A percentile compares a stretch with the other conserved stretches of the same genome.
Conservation (phyloP, 768 basidiomycete genomes). For the Boletus bicolor region DNA sequence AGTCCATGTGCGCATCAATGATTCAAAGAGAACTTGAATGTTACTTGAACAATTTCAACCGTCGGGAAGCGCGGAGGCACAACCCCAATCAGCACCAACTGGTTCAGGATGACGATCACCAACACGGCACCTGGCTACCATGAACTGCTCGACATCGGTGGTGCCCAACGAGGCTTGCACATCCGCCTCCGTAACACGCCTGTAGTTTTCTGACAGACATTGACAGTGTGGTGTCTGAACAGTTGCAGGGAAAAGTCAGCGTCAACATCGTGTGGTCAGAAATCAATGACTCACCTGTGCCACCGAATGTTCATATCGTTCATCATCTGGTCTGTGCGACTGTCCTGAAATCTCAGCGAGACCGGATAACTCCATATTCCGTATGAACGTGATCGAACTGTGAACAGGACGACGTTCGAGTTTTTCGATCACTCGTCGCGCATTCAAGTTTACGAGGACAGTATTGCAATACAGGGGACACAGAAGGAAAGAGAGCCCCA, state of each 20-base stretch:
- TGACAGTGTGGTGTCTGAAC: slow-evolving; percentile 1
- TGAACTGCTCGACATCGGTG: neutral
- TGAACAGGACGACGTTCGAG: slow-evolving; percentile 4
- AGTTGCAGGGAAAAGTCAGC: too few relatives aligned
- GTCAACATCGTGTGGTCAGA: neutral
- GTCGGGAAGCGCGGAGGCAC: too few relatives aligned
- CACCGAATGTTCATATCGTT: neutral
- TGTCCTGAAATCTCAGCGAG: neutral
- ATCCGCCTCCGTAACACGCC: neutral
- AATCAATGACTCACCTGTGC: neutral
- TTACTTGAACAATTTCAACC: too few relatives aligned
- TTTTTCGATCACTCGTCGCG: slow-evolving; percentile 19
- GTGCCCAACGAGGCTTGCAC: slow-evolving; percentile 7
- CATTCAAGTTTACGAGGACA: slow-evolving; percentile 32
- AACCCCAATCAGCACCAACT: too few relatives aligned
- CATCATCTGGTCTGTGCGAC: neutral
- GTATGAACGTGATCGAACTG: slow-evolving; percentile 5
- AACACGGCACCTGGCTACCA: neutral
- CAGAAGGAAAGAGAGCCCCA: slow-evolving; percentile 26
- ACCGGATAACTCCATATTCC: neutral
- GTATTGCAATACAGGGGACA: slow-evolving; percentile 33
- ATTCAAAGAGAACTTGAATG: too few relatives aligned
- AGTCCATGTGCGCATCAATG: too few relatives aligned
- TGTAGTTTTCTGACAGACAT: neutral
- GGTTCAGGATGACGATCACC: neutral